Conservation (phyloP, 495 filamentous ascomycete genomes). For the Sordaria brevicollis region DNA sequence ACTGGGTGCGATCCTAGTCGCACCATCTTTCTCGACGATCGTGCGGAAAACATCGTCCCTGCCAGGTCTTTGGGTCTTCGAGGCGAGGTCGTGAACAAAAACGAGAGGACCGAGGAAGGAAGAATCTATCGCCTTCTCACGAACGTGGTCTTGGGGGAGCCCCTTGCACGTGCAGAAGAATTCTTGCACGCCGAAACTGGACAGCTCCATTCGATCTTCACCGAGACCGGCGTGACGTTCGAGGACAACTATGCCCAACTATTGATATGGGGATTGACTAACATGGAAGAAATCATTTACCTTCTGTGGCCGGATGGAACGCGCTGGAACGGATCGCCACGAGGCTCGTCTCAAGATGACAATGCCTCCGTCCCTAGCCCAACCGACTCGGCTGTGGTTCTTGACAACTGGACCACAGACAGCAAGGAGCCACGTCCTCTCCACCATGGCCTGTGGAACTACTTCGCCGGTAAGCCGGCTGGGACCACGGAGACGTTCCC, state of each 20-base stretch:
- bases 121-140: neutral
- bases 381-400: neutral
- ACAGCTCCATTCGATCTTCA: slow-evolving; percentile 3
- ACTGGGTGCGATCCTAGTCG: slow-evolving; percentile 8
- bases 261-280: slow-evolving; percentile 12
- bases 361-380: neutral
- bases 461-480: slow-evolving; percentile 6
- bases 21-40: slow-evolving; percentile 15
- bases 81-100: neutral
- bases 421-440: neutral
- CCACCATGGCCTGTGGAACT: neutral
- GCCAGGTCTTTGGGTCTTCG: slow-evolving; percentile 14
- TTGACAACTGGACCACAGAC: neutral
- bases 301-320: slow-evolving; percentile 11
- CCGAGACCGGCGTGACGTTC: slow-evolving; percentile 1
- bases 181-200: neutral
- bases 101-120: neutral
- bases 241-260: slow-evolving; percentile 17
- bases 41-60: slow-evolving; percentile 13
- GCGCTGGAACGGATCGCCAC: slow-evolving; percentile 6
- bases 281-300: slow-evolving; percentile 8
- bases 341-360: neutral
- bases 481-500: slow-evolving; percentile 6
- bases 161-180: neutral
- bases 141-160: neutral